phyloP scores from a whole-genome alignment of 2,329 filamentous ascomycete species.

The Hypomyces perniciosus region DNA sequence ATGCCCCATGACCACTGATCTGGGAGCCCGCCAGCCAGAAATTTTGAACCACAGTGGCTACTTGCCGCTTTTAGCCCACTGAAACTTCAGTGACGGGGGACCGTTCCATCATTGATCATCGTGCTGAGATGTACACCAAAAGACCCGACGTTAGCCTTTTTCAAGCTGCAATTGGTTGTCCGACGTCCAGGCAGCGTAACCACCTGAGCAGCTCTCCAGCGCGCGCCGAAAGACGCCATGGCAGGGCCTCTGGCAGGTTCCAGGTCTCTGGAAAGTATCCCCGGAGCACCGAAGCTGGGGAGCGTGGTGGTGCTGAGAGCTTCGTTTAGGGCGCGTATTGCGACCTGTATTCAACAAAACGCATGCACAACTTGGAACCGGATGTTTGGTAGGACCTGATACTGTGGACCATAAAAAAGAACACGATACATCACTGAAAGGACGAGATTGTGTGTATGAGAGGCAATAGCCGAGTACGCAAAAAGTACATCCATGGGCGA shows the following conservation, averaged over 20 bases:
- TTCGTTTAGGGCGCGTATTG: conserved; percentile 4
- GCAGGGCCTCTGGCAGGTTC: conserved; percentile 3
- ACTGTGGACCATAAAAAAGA: neutral
- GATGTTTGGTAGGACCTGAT: neutral
- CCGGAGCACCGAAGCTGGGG: conserved; percentile 19
- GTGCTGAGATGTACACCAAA: conserved; percentile 20
- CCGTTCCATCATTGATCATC: conserved; percentile 7
- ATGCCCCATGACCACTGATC: too few species aligned
- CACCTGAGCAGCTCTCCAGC: conserved; percentile 1
- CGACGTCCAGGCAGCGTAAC: conserved; percentile 9
- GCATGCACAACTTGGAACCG: neutral
- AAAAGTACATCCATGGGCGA: conserved; percentile 1
- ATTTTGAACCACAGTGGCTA: neutral
- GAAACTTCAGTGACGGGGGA: conserved; percentile 14
- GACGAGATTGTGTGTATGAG: neutral
- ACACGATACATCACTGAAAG: neutral
- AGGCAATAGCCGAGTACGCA: conserved; percentile 7
- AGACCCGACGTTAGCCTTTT: conserved; percentile 8
- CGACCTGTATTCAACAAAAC: neutral
- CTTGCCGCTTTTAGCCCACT: conserved; percentile 13
- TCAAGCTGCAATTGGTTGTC: conserved; percentile 10
- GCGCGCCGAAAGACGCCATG: conserved; percentile 1
- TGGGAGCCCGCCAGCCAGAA: neutral
- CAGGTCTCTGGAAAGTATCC: conserved; percentile 19
- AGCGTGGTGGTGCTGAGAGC: conserved; percentile 15